Percentiles rank a stretch among this genome's conserved stretches.
phyloP scores from a whole-genome alignment of 1,139 yeast species.

The Taiozyma sp. region DNA sequence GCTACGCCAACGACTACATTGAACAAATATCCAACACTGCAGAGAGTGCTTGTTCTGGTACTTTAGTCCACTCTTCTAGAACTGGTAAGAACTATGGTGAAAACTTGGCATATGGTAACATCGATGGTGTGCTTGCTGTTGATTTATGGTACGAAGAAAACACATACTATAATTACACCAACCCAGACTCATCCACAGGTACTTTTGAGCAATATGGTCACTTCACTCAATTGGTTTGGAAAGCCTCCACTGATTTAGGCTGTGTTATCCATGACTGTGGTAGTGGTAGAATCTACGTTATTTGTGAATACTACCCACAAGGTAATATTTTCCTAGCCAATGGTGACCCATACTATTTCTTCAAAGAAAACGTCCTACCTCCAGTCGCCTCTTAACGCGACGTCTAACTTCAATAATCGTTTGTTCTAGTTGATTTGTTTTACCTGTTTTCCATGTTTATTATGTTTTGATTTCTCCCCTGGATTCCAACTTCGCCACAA shows the following conservation, averaged over 20 bases:
- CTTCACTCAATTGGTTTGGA: conserved; percentile 71
- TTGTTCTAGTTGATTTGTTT: neutral
- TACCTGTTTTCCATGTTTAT: neutral
- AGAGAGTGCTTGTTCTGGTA: conserved; percentile 48
- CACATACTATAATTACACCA: conserved; percentile 38
- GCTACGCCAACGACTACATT: conserved; percentile 44
- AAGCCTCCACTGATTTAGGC: conserved; percentile 46
- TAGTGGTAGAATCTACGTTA: conserved; percentile 44
- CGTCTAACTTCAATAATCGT: neutral
- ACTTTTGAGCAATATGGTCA: conserved; percentile 43
- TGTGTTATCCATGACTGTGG: conserved; percentile 41
- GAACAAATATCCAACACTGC: conserved; percentile 36
- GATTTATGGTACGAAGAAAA: conserved; percentile 67
- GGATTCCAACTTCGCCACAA: neutral
- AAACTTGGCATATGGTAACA: conserved; percentile 54
- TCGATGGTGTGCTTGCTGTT: conserved; percentile 43
- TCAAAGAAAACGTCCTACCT: conserved; percentile 47
- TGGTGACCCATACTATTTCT: conserved; percentile 31
- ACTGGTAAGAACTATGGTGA: conserved; percentile 50
- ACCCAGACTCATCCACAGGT: conserved; percentile 37
- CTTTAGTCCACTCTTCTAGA: conserved; percentile 52
- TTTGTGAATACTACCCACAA: conserved; percentile 59
- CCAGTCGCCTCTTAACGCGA: conserved; percentile 12
- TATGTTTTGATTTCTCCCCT: neutral
- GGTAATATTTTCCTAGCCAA: conserved; percentile 49